phyloP scores from a whole-genome alignment of 2,329 filamentous ascomycete species.

The Arachnopeziza araneosa region DNA sequence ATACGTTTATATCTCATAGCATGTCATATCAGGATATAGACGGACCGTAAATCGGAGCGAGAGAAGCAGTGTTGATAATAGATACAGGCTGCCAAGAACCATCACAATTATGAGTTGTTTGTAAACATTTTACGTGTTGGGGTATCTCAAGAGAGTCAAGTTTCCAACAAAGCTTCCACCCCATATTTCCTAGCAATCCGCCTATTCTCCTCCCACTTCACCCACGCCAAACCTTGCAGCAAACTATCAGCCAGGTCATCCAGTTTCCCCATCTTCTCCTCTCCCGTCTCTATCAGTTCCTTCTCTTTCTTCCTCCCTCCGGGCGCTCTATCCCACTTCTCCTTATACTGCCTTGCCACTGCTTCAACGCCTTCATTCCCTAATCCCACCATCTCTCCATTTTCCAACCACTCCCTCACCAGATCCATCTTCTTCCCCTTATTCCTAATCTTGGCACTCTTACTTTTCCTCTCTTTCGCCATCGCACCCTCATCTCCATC shows the following conservation, averaged over 20 bases:
- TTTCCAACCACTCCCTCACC: conserved; percentile 47
- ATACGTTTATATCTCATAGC: neutral
- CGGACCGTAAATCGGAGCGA: neutral
- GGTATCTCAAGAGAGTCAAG: neutral
- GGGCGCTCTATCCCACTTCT: conserved; percentile 27
- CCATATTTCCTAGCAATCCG: conserved; percentile 30
- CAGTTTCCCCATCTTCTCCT: conserved; percentile 49
- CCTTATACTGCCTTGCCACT: conserved; percentile 33
- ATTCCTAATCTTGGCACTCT: conserved; percentile 15
- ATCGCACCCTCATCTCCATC: neutral
- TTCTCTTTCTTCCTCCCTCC: conserved; percentile 26
- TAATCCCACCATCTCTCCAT: conserved; percentile 25
- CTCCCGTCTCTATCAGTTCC: conserved; percentile 24
- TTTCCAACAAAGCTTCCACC: conserved; percentile 26
- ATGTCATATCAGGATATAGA: neutral
- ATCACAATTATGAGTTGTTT: neutral
- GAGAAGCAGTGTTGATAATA: neutral
- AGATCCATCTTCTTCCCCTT: conserved; percentile 50
- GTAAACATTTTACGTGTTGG: no score
- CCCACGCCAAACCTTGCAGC: conserved; percentile 70
- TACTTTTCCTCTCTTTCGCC: conserved; percentile 17
- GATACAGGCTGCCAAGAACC: neutral
- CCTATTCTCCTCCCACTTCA: conserved; percentile 66
- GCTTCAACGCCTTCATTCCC: conserved; percentile 31
- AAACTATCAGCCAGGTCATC: conserved; percentile 80